Evolutionary conservation across 2,329 filamentous ascomycete species (phyloP), one percentile per base, ranked within the genome.

Genomic region (Paraconiothyrium sp.): DNA sequence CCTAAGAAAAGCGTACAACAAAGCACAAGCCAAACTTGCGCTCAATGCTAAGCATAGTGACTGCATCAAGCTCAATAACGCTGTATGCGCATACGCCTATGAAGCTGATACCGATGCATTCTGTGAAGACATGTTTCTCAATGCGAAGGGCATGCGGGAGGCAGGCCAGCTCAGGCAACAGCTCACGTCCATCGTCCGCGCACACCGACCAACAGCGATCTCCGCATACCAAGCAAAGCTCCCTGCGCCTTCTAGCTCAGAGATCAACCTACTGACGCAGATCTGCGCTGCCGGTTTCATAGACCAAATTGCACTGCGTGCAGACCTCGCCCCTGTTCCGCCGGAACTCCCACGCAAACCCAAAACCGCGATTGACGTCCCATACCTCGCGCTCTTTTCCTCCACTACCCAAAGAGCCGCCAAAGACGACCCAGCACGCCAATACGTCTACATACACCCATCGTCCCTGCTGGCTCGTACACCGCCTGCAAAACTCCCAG

Each of bases 261-360:
- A 78, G 73, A 83, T 96, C 32, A 89, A 89, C 50, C 89, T 92
- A 0, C 83, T 99, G 32, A 97, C 96, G 77, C 92, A 97, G 75
- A 96, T 98, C 81, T 89, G 92, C 24, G 92, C 94, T 0, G 91
- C 93, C 0, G 95, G 94, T 0, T 98, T 97, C 81, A 89, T 98
- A 72, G 95, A 99, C 78, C 92, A 97, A 69, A 87, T 99, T 44
- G 95, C 95, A 49, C 93, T 98, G 69, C 92, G 95, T 62, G 92
- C 92, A 4, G 94, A 99, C 77, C 83, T 93, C n/a, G 85, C 92
- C 0, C 92, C 93, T 0, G 85, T 85, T 13, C 91, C 92, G 0
- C 74, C 75, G 1, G 73, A 76, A 14, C 66, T 78, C 1, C 62
- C 70, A 2, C 85, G 90, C 20, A 92, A 91, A 64, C 92, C 94